Percentiles rank a stretch among this genome's conserved stretches.
These are phyloP conservation scores for Xylariaceae sp. DNA, from an alignment of 2,329 filamentous ascomycete species.

Conservation along the genomic window DNA sequence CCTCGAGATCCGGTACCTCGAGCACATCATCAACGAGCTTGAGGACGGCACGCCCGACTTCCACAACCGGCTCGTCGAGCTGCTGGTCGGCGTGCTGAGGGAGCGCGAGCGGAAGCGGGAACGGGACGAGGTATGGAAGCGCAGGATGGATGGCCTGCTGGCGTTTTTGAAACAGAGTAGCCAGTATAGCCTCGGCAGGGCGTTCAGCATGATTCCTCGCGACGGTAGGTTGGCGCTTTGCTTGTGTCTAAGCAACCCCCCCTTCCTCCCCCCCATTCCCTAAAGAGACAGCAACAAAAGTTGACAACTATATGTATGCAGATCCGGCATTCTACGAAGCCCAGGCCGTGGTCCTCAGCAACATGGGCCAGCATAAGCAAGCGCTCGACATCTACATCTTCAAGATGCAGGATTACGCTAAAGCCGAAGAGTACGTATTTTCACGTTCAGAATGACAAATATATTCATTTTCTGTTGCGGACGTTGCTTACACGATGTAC, in stretches of 20 bases:
- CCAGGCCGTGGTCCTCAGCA: conserved; percentile 86
- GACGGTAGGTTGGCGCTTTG: conserved; percentile 63
- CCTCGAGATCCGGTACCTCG: conserved; percentile 81
- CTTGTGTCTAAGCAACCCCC: conserved; percentile 9
- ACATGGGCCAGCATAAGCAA: conserved; percentile 94
- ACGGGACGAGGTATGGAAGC: conserved; percentile 52
- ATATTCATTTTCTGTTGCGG: conserved; percentile 1
- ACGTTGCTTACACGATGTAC: conserved; percentile 22
- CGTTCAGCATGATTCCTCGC: conserved; percentile 75
- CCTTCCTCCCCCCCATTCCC: no score
- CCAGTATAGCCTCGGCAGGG: conserved; percentile 79
- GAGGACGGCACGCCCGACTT: conserved; percentile 83
- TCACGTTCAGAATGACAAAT: background rate
- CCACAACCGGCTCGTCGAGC: conserved; percentile 79
- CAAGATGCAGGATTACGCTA: conserved; percentile 81
- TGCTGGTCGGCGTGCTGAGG: conserved; percentile 56
- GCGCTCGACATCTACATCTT: conserved; percentile 98
- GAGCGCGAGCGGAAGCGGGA: conserved; percentile 40
- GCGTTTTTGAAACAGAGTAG: conserved; percentile 74
- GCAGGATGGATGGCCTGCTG: conserved; percentile 68
- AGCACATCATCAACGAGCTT: conserved; percentile 87
- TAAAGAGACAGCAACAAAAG: no score
- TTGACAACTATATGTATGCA: conserved; percentile 39
- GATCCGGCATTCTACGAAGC: conserved; percentile 87
- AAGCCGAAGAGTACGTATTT: conserved; percentile 83